These are phyloP conservation scores for Fusarium caatingaense DNA, from an alignment of 2,329 filamentous ascomycete species.

Conservation along the genomic window DNA sequence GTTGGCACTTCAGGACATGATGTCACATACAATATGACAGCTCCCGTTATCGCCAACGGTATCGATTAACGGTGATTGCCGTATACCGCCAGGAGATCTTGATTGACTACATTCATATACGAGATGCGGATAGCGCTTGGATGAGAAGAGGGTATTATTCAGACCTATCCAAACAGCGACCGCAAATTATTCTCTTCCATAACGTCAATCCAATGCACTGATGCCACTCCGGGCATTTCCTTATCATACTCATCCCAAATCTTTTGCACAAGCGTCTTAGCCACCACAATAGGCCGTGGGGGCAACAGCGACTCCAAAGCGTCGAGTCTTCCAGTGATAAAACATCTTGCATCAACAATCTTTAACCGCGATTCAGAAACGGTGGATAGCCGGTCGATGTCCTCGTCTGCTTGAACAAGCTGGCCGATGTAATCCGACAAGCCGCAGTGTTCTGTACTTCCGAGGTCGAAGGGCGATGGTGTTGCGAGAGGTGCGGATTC, in stretches of 20 bases:
- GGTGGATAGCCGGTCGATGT: conserved; percentile 10
- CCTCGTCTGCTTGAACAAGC: conserved; percentile 27
- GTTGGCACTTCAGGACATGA: neutral
- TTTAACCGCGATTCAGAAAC: conserved; percentile 13
- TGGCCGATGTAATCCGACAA: conserved; percentile 30
- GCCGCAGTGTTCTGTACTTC: conserved; percentile 20
- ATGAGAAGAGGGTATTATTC: neutral
- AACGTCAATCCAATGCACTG: conserved; percentile 40
- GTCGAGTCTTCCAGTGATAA: conserved; percentile 12
- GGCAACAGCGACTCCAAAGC: conserved; percentile 26
- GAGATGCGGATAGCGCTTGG: neutral
- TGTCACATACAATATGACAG: too few species aligned
- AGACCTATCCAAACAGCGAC: conserved; percentile 35
- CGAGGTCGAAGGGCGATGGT: neutral
- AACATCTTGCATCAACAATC: conserved; percentile 26
- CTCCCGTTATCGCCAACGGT: too few species aligned
- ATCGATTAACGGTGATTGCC: too few species aligned
- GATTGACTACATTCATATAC: neutral
- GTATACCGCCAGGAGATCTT: too few species aligned
- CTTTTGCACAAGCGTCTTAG: conserved; percentile 24
- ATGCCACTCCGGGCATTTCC: neutral
- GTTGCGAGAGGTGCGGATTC: neutral
- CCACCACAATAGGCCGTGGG: conserved; percentile 27
- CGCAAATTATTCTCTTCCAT: conserved; percentile 41
- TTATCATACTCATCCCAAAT: conserved; percentile 41